phyloP scores from a whole-genome alignment of 225 moss, liverwort and hornwort genomes.

The Physcomitrium patens region DNA sequence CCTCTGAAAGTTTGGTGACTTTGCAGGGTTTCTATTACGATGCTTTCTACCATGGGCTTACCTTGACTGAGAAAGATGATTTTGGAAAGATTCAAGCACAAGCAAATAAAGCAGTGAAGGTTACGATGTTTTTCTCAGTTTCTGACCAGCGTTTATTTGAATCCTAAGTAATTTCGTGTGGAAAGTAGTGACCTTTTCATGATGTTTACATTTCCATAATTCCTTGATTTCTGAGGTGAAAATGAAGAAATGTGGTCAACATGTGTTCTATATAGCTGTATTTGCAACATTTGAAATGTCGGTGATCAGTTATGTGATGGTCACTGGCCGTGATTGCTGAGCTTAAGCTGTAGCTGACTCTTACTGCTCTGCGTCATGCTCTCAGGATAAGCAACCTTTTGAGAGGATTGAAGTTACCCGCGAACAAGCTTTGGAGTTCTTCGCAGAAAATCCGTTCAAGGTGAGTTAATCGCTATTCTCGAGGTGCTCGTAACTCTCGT shows the following conservation, averaged over 20 bases:
- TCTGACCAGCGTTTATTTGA: no score
- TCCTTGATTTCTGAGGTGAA: no score
- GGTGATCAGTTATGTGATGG: background rate
- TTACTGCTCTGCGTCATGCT: background rate
- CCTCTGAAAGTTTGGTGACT: constrained; percentile 2
- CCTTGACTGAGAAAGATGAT: constrained; percentile 81
- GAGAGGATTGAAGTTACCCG: constrained; percentile 90
- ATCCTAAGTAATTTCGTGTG: no score
- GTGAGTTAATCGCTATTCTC: constrained; percentile 30
- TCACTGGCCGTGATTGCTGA: background rate
- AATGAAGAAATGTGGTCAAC: background rate
- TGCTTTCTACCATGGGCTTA: constrained; percentile 77
- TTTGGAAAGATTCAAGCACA: constrained; percentile 67
- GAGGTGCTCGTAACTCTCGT: background rate
- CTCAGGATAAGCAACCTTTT: constrained; percentile 83
- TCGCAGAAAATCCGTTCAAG: constrained; percentile 89
- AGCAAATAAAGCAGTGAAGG: constrained; percentile 92
- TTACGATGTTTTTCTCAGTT: constrained; percentile 8
- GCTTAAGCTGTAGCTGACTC: background rate
- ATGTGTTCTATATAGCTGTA: background rate
- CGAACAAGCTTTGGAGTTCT: constrained; percentile 82
- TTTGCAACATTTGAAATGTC: background rate
- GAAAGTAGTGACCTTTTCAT: background rate
- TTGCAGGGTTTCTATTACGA: constrained; percentile 92
- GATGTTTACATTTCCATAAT: background rate